Evolutionary conservation across 208 protist genomes (phyloP).

Genomic region (Leishmania arabica): DNA sequence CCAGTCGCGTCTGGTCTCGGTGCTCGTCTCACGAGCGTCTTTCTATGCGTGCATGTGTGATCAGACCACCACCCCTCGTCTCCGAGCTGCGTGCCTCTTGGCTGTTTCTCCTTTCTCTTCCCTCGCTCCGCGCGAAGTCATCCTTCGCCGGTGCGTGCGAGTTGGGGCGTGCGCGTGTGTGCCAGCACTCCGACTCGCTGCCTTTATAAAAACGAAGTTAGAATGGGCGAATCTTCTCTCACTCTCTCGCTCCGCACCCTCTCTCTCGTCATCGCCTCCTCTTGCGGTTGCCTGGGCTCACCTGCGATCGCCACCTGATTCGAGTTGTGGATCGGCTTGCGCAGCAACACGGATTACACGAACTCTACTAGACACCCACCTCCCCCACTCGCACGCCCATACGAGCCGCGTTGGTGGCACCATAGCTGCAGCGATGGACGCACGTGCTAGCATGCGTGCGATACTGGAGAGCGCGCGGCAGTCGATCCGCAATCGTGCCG

Average conservation of each 20-base stretch:
- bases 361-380: not conserved
- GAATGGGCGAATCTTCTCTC: not conserved
- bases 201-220: not conserved
- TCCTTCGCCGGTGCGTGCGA: not conserved
- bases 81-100: not conserved
- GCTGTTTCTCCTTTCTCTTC: not conserved
- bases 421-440: conserved; percentile 9
- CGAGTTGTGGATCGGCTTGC: not conserved
- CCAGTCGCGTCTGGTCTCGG: not conserved
- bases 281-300: not conserved
- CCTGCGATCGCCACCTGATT: not conserved
- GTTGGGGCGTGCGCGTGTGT: not conserved
- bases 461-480: conserved; percentile 37
- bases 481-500: conserved; percentile 29
- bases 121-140: not conserved
- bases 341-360: not conserved
- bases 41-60: not conserved
- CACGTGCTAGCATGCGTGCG: conserved; percentile 31
- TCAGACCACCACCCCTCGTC: not conserved
- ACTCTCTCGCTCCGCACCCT: not conserved
- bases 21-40: not conserved
- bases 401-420: not conserved
- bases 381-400: not conserved
- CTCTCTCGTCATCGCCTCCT: not conserved
- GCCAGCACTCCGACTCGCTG: not conserved